Evolutionary conservation across 2,329 filamentous ascomycete species (phyloP).

Genomic region (Aspergillus tubingensis): DNA sequence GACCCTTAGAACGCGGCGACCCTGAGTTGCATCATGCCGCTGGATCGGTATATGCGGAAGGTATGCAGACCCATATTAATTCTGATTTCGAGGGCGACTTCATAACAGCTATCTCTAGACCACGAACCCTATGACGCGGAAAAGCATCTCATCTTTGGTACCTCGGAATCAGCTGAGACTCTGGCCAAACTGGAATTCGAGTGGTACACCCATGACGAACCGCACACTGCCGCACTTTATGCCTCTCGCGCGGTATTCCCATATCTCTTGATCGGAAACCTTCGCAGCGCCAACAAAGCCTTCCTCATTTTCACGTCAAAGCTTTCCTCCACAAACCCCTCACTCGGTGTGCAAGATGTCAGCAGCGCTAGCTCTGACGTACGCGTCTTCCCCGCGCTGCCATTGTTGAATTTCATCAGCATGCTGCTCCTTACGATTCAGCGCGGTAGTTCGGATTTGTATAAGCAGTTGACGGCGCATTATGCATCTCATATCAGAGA

Average conservation of each 20-base stretch:
- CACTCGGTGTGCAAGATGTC: slow-evolving; percentile 77
- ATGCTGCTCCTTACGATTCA: slow-evolving; percentile 82
- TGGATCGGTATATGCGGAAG: slow-evolving; percentile 83
- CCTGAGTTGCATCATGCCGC: slow-evolving; percentile 92
- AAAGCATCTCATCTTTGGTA: slow-evolving; percentile 83
- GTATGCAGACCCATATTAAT: slow-evolving; percentile 37
- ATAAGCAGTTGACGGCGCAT: slow-evolving; percentile 76
- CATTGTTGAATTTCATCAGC: slow-evolving; percentile 92
- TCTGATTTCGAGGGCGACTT: not conserved
- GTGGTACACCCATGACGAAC: slow-evolving; percentile 89
- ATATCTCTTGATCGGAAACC: slow-evolving; percentile 86
- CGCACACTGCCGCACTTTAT: slow-evolving; percentile 84
- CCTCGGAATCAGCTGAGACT: slow-evolving; percentile 79
- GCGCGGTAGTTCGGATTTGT: slow-evolving; percentile 74
- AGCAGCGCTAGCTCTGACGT: slow-evolving; percentile 72
- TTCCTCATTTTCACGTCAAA: slow-evolving; percentile 73
- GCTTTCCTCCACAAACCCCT: slow-evolving; percentile 58
- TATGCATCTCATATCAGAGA: slow-evolving; percentile 80
- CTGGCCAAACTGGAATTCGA: slow-evolving; percentile 83
- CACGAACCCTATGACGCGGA: slow-evolving; percentile 93
- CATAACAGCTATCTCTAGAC: slow-evolving; percentile 52
- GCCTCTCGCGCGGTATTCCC: slow-evolving; percentile 84
- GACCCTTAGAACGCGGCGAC: slow-evolving; percentile 87
- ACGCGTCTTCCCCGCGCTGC: slow-evolving; percentile 83
- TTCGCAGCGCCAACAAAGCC: slow-evolving; percentile 82